Conservation (phyloP, 371 early-diverging fungal genomes). For the Syncephalastrum sp. region DNA sequence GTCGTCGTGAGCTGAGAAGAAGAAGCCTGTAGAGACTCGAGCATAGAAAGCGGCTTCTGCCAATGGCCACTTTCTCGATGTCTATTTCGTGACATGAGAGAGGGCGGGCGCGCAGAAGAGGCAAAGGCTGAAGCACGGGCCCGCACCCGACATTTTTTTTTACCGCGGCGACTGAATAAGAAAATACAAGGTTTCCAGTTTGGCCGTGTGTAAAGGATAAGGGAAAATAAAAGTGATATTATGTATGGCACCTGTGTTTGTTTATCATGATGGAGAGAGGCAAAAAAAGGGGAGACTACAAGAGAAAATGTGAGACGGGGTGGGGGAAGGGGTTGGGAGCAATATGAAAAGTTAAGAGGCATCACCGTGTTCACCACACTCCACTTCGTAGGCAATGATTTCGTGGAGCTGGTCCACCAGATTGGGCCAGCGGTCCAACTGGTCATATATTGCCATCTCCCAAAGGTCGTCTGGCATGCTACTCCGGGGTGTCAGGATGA, state of each 20-base stretch:
- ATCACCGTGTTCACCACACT: conserved; percentile 27
- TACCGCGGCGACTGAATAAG: too few species aligned
- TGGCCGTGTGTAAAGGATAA: conserved; percentile 1
- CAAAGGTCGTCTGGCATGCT: conserved; percentile 41
- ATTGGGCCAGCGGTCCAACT: conserved; percentile 42
- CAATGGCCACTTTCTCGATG: not conserved
- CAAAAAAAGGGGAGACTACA: not conserved
- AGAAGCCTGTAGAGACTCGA: conserved; percentile 7
- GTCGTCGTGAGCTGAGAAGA: conserved; percentile 2
- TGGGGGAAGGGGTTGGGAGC: not conserved
- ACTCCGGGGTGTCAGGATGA: conserved; percentile 18
- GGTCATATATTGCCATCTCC: conserved; percentile 41
- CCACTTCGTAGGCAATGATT: conserved; percentile 56
- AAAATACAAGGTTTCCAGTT: conserved; percentile 1
- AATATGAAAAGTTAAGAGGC: not conserved
- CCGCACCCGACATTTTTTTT: too few species aligned
- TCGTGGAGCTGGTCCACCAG: conserved; percentile 56
- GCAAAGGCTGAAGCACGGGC: too few species aligned
- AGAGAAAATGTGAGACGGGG: not conserved
- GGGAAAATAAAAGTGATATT: not conserved
- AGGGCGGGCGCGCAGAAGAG: too few species aligned
- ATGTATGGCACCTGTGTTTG: not conserved
- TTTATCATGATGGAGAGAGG: not conserved
- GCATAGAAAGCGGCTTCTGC: conserved; percentile 8
- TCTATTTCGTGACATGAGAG: too few species aligned